Base-by-base conservation (phyloP, 495 filamentous ascomycete genomes). In the Zalerion maritima region DNA sequence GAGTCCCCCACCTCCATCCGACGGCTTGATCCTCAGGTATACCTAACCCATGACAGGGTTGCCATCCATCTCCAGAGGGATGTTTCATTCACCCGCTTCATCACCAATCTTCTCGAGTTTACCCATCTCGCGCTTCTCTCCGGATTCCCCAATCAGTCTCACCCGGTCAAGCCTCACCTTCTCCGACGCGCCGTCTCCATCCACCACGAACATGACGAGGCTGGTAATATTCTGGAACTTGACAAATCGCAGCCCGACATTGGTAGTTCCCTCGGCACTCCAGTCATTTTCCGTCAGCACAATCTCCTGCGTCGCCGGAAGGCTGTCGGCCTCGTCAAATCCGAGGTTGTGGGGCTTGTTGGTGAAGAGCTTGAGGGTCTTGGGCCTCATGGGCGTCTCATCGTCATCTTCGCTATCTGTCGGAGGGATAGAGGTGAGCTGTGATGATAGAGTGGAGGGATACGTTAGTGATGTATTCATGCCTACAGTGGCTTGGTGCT, bases 71-170 rank as follows among this genome's bases (percentile, higher is more conserved):
- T 25, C 6, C 18, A 5, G 13, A 22, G 17, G 21, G 7, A 7
- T 18, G 31, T 12, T 35, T 45, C 64, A 72, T 57, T 79, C 69
- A 38, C 67, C 73, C 13, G 60, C 52, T 49, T 83, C 75, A 45
- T 92, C 80, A 7, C 78, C 82, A 46, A 93, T 73, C 69, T 96
- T 96, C 70, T 93, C 83, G 40, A 97, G 57, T 65, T 93, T 93
- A 28, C 85, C 89, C 69, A 81, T 77, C 26, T 84, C 78, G 31
- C 83, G 63, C 68, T 91, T 91, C 66, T 91, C 81, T 8, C 87
- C 85, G n/a, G 71, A 67, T 56, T 94, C 89, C 19, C 89, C 89
- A 45, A 94, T 75, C 20, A 97, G 59, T 34, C 84, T 63, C 36
- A 97, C 46, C 22, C 89, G 62, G 50, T 97, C 89, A 14, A 97